Evolutionary conservation across 163 green algal genomes (phyloP).

Genomic region (Chloromonas sp.): DNA sequence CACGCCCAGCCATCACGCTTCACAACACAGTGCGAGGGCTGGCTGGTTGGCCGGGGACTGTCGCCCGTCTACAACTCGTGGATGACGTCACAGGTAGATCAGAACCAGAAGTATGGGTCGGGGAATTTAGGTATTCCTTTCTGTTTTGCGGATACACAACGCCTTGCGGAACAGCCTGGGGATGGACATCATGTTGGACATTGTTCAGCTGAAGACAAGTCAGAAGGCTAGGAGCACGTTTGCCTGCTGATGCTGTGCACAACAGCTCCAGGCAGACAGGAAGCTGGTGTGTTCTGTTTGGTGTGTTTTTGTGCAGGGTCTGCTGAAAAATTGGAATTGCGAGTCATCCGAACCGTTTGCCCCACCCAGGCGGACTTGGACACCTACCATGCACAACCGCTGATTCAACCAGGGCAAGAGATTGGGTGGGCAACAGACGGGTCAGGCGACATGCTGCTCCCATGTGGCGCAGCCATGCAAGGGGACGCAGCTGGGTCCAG

Average conservation of each 20-base stretch:
- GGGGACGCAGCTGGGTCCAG: conserved; percentile 22
- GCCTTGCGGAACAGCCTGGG: too few species aligned
- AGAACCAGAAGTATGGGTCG: too few species aligned
- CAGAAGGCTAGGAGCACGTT: too few species aligned
- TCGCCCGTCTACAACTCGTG: conserved; percentile 32
- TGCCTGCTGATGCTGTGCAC: too few species aligned
- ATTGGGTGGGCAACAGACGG: neutral
- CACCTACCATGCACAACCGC: neutral
- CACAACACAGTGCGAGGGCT: conserved; percentile 86
- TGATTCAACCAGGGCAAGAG: neutral
- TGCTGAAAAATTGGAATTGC: conserved; percentile 1
- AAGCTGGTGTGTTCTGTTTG: too few species aligned
- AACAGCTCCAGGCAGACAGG: too few species aligned
- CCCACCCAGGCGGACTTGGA: neutral
- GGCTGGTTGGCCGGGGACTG: conserved; percentile 83
- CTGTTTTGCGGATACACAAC: too few species aligned
- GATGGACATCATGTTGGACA: too few species aligned
- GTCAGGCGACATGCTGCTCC: neutral
- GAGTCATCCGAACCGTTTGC: neutral
- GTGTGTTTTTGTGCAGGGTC: neutral
- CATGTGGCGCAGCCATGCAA: neutral
- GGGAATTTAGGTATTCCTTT: too few species aligned
- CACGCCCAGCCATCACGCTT: conserved; percentile 38
- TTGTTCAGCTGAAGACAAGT: too few species aligned
- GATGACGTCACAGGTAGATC: conserved; percentile 20